Conservation (phyloP, 495 filamentous ascomycete species). For the Tuber indicum region DNA sequence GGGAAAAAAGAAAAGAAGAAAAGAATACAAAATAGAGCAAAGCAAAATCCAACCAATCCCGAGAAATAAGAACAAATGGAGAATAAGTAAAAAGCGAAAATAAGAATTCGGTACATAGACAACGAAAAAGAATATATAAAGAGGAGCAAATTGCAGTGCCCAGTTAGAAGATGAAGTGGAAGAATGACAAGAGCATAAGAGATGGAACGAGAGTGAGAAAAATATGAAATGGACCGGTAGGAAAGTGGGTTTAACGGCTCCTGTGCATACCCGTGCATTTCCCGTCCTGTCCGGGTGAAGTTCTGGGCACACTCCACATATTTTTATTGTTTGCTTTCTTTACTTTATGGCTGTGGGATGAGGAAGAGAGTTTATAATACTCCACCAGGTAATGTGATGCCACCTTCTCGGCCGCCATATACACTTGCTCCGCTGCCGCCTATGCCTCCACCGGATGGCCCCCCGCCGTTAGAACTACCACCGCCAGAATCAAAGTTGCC, state of each 20-base stretch:
- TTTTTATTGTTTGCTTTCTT: not conserved
- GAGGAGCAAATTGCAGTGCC: not conserved
- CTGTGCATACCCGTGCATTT: constrained; percentile 25
- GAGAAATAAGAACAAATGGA: not conserved
- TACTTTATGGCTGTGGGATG: not conserved
- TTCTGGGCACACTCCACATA: not conserved
- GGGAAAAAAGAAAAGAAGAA: not conserved
- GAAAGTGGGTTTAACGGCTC: constrained; percentile 33
- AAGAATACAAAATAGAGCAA: not conserved
- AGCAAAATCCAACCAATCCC: constrained; percentile 1
- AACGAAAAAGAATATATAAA: not conserved
- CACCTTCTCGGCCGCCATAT: constrained; percentile 31
- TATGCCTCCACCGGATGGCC: constrained; percentile 7
- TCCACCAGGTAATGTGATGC: constrained; percentile 34
- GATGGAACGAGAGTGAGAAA: constrained; percentile 10
- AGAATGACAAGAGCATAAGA: constrained; percentile 16
- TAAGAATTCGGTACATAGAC: not conserved
- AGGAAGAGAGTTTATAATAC: constrained; percentile 32
- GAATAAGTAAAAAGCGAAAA: not conserved
- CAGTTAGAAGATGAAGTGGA: constrained; percentile 6
- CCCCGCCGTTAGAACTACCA: constrained; percentile 8
- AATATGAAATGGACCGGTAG: constrained; percentile 20
- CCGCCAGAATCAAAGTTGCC: constrained; percentile 32
- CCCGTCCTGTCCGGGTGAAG: constrained; percentile 11
- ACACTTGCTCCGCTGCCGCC: constrained; percentile 30